Conservation (phyloP, 768 basidiomycete genomes). For the Panellus pusillus region DNA sequence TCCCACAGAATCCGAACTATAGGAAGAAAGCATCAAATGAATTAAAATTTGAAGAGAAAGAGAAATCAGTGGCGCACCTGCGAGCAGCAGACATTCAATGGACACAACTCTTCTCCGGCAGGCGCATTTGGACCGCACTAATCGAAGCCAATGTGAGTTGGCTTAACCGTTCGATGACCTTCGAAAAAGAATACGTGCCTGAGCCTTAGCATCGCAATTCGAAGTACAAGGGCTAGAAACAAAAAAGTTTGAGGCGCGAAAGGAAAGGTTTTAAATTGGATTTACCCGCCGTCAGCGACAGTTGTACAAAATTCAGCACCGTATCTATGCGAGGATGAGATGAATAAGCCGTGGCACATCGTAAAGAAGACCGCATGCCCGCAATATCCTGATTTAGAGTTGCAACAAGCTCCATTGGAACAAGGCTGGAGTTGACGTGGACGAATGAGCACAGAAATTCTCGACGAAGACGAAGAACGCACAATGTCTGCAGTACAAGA, state of each 20-base stretch:
- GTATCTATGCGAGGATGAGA: constrained; percentile 6
- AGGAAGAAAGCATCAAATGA: too few species aligned
- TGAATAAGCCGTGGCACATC: not conserved
- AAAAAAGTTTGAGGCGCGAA: not conserved
- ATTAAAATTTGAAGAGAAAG: too few species aligned
- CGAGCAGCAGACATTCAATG: constrained; percentile 17
- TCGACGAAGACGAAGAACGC: not conserved
- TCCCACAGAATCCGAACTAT: constrained; percentile 20
- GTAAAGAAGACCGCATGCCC: constrained; percentile 7
- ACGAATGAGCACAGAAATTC: not conserved
- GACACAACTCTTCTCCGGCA: constrained; percentile 5
- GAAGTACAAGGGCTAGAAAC: constrained; percentile 12
- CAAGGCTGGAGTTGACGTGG: constrained; percentile 24
- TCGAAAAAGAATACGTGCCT: not conserved
- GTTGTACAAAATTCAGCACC: constrained; percentile 21
- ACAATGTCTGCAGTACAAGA: not conserved
- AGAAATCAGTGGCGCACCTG: too few species aligned
- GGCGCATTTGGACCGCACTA: constrained; percentile 10
- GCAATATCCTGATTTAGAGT: constrained; percentile 26
- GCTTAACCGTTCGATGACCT: not conserved
- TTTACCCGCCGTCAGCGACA: not conserved
- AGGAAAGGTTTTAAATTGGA: not conserved
- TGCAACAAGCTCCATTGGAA: constrained; percentile 28
- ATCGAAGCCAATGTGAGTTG: not conserved
- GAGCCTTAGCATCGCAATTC: constrained; percentile 16